Evolutionary conservation across 805 yeast genomes (phyloP).

Genomic region (Hagleromyces aurorensis): DNA sequence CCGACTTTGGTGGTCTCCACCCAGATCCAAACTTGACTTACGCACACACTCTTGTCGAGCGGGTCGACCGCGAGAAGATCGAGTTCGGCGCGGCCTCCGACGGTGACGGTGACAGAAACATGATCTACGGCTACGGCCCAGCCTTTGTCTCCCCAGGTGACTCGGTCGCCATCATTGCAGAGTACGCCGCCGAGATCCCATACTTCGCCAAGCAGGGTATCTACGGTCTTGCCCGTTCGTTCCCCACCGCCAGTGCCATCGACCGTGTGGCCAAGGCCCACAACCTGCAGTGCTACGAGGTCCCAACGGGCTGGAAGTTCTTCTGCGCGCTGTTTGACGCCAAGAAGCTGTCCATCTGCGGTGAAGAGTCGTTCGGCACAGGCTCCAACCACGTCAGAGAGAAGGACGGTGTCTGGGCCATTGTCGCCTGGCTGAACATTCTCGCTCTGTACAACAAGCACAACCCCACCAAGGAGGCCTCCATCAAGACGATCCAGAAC

Average conservation of each 20-base stretch:
- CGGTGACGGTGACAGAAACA: constrained; percentile 98
- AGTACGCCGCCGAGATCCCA: constrained; percentile 87
- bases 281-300: constrained; percentile 76
- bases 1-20: constrained; percentile 95
- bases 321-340: constrained; percentile 95
- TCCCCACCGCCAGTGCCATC: constrained; percentile 95
- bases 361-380: constrained; percentile 97
- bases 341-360: constrained; percentile 88
- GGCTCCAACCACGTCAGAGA: constrained; percentile 97
- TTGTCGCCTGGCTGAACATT: constrained; percentile 93
- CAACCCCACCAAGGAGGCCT: constrained; percentile 49
- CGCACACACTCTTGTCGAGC: constrained; percentile 77
- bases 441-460: constrained; percentile 70
- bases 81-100: constrained; percentile 98
- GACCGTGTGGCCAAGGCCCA: constrained; percentile 81
- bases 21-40: constrained; percentile 97
- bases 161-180: constrained; percentile 94
- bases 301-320: constrained; percentile 98
- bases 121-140: constrained; percentile 87
- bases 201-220: constrained; percentile 82
- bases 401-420: constrained; percentile 97
- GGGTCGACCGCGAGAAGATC: constrained; percentile 73
- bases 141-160: constrained; percentile 98
- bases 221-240: constrained; percentile 88
- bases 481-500: constrained; percentile 72